Evolutionary conservation across 2,329 filamentous ascomycete genomes (phyloP), one percentile per base, ranked within the genome.

Genomic region (Setomelanomma holmii): DNA sequence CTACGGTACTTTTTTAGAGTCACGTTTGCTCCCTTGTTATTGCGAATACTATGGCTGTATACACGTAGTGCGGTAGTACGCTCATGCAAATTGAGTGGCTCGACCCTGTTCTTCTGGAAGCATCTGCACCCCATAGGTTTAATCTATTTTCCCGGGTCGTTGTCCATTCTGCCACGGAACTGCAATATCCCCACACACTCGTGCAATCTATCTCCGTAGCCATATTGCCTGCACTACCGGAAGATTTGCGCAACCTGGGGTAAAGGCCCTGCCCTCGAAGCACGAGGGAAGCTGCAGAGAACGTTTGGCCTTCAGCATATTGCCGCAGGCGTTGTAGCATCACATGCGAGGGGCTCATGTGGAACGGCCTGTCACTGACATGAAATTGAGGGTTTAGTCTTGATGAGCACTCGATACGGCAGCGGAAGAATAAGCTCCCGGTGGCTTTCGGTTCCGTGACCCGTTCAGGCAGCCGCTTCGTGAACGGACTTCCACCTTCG

Each of bases 241-340:
- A 63, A 69, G 54, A 66, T 71, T 61, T 67, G 65, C 61, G 55
- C 53, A 55, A 60, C 62, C 67, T 67, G 64, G 69, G 67, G 67
- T 66, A 68, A 61, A 44, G 35, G 55, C 56, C 52, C 59, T 69
- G 61, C 51, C 38, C 53, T 54, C 43, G 55, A 60, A 61, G 60
- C 62, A 69, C 61, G 49, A 63, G 58, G 61, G 58, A 61, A 61
- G 53, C 36, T 53, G 30, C 36, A 46, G 20, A 42, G 49, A 42
- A 41, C 17, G 16, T 56, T 55, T 59, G 56, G 46, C 60, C 51
- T 63, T 56, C 51, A 44, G 49, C 40, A 44, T 51, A 49, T 56
- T 60, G 53, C 60, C 51, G 61, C 58, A 41, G 47, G 46, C 22
- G 55, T 57, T 51, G 54, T 50, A 42, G 45, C 56, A 47, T 63